Base-by-base conservation (phyloP, 306 rosid genomes). In the Medicago ruthenica region DNA sequence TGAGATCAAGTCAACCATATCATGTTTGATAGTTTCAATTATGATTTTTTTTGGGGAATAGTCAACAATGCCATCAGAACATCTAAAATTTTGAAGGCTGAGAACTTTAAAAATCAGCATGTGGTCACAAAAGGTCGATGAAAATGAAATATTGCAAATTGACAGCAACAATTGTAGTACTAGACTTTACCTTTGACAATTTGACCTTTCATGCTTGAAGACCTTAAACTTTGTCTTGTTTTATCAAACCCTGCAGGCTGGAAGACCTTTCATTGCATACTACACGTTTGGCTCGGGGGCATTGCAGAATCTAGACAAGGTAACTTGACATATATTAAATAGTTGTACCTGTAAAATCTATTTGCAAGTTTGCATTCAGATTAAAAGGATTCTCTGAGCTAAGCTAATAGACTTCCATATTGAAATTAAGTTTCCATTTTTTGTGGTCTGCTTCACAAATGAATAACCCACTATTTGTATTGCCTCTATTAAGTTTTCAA, bases 211-310 rank as follows among this genome's bases (percentile, higher is more conserved):
- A 47, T 42, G 47, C 70, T 77, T 12, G 53, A 65, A 64, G 18
- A 44, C 13, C 58, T 50, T 68, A 71, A 60, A 70, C 24, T 5
- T 69, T 60, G 59, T 76, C 21, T 69, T 51, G 73, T 60, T 79
- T 77, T 67, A 53, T 77, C 74, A 45, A 80, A 1, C 48, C 50
- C 63, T 75, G 51, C 91, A 94, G 98, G 96, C 96, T 57, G 70
- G n/a, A 18, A 94, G 97, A 85, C 97, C 98, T 78, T 92, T 84
- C 80, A 75, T 89, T 61, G 79, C 91, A 64, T 90, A 92, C 88
- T 86, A 84, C 86, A 81, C 97, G 20, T 87, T 86, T 73, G 88
- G 87, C 78, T 40, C 34, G 77, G 58, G 78, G 44, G 89, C 86
- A 76, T 69, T 95, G 82, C 86, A 72, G 61, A 83, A 83, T 71